These are phyloP conservation scores for Tulasnella calospora DNA, from an alignment of 768 basidiomycete species.

Conservation along the genomic window DNA sequence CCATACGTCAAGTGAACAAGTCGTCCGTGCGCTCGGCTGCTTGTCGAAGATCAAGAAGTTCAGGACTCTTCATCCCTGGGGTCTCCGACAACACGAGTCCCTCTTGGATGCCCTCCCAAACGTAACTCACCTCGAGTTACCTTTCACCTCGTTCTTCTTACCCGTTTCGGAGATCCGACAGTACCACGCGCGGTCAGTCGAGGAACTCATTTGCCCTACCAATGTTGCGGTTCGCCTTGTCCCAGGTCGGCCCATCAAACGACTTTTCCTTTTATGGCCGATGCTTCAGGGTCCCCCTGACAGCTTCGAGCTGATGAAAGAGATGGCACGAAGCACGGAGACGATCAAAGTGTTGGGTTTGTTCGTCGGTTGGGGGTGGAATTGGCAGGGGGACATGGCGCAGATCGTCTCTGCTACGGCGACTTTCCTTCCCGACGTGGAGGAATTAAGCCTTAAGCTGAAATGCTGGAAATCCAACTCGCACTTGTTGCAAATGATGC, in stretches of 20 bases:
- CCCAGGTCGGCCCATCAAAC: not conserved
- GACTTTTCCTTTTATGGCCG: not conserved
- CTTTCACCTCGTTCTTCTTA: constrained; percentile 5
- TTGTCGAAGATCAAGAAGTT: not conserved
- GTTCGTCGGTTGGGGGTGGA: not conserved
- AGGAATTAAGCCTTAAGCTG: not conserved
- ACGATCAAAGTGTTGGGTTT: not conserved
- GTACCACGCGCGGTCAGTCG: not conserved
- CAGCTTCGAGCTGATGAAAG: not conserved
- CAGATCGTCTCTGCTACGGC: not conserved
- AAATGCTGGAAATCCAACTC: not conserved
- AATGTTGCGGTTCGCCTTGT: not conserved
- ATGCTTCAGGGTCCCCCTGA: not conserved
- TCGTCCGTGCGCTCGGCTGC: not conserved
- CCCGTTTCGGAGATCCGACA: not conserved
- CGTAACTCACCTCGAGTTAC: constrained; percentile 6
- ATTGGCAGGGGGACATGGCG: not conserved
- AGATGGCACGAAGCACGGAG: not conserved
- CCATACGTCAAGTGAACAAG: not conserved
- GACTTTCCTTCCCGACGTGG: not conserved
- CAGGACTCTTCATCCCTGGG: constrained; percentile 6
- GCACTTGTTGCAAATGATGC: not conserved
- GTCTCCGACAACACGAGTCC: not conserved
- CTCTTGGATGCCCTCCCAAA: constrained; percentile 1
- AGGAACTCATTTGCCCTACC: not conserved